A percentile compares a stretch with the other conserved stretches of the same genome.
Conservation (phyloP, 768 basidiomycete genomes). For the Russula brevipes region DNA sequence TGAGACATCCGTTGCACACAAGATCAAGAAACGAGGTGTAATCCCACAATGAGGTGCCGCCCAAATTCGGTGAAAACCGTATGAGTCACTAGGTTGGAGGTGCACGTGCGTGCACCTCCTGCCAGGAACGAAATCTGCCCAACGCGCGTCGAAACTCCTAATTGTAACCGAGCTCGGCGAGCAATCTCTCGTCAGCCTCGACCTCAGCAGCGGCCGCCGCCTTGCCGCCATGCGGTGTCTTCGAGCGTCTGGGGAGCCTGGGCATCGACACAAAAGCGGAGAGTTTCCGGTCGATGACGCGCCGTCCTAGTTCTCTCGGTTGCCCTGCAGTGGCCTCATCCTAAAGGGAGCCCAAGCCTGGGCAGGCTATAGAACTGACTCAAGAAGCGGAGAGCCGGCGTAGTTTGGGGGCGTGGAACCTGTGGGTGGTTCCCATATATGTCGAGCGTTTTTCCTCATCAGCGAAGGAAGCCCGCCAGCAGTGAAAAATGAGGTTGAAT, state of each 20-base stretch:
- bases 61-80: too few relatives aligned
- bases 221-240: not conserved
- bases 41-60: too few relatives aligned
- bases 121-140: too few relatives aligned
- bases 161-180: slow-evolving; percentile 39
- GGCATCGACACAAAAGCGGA: not conserved
- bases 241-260: not conserved
- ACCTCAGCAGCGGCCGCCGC: slow-evolving; percentile 3
- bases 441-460: not conserved
- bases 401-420: too few relatives aligned
- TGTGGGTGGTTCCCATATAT: not conserved
- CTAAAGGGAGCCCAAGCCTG: not conserved
- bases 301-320: not conserved
- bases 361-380: too few relatives aligned
- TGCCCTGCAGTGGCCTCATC: not conserved
- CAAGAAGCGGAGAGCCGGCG: too few relatives aligned
- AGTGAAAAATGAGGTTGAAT: too few relatives aligned
- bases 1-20: too few relatives aligned
- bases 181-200: slow-evolving; percentile 28
- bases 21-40: too few relatives aligned
- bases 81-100: too few relatives aligned
- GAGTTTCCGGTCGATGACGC: not conserved
- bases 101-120: too few relatives aligned
- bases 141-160: slow-evolving; percentile 41
- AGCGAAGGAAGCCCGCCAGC: not conserved